Conservation (phyloP, 2,329 filamentous ascomycete species). For the Cladophialophora psammophila region DNA sequence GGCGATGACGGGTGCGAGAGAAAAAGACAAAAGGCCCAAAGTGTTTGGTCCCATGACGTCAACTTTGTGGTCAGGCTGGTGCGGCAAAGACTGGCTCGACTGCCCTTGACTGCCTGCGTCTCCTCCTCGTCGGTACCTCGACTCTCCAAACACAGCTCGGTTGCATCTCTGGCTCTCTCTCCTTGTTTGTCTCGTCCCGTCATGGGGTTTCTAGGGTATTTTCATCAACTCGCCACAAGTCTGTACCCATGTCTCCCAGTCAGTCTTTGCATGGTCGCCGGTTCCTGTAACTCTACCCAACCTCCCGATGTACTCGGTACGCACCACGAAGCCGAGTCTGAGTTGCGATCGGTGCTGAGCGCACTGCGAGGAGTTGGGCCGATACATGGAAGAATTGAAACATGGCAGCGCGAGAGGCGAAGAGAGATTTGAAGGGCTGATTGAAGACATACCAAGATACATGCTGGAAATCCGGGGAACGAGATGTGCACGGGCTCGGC, state of each 20-base stretch:
- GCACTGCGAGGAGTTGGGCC: neutral
- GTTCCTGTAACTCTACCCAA: neutral
- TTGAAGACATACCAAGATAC: too few species aligned
- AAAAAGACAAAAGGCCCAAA: slow-evolving; percentile 1
- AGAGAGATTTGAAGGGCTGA: neutral
- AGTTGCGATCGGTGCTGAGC: neutral
- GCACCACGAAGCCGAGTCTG: neutral
- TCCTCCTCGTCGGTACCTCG: neutral
- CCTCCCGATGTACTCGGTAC: neutral
- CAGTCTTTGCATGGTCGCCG: neutral
- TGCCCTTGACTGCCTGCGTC: too few species aligned
- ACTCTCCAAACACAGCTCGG: neutral
- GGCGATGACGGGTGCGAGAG: slow-evolving; percentile 12
- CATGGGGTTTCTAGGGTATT: too few species aligned
- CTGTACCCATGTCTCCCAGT: neutral
- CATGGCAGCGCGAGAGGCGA: neutral
- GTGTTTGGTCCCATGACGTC: slow-evolving; percentile 1
- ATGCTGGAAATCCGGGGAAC: neutral
- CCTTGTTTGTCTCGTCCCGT: neutral
- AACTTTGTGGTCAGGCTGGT: neutral
- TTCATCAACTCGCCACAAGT: neutral
- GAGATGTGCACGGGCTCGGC: neutral
- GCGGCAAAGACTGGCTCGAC: too few species aligned
- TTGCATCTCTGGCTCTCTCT: neutral
- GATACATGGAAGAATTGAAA: neutral